A percentile compares a stretch with the other conserved stretches of the same genome.
Evolutionary conservation across 345 rosid genomes (phyloP).

Genomic region (Gynandropsis gynandra): DNA sequence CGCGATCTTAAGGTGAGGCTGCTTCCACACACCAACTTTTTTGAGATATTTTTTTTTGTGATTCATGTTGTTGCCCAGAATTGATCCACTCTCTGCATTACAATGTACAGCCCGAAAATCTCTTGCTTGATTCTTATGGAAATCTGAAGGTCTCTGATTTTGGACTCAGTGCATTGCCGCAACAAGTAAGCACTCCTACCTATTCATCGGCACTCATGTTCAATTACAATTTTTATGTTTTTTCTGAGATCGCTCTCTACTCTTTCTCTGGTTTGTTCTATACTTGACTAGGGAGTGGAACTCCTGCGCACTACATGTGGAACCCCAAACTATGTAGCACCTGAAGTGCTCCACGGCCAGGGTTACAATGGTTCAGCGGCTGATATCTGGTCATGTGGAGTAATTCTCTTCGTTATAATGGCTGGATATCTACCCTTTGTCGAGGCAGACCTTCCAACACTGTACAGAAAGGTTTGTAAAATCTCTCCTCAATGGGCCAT

Average conservation of each 20-base stretch:
- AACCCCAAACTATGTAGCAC: slow-evolving; percentile 97
- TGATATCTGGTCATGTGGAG: slow-evolving; percentile 96
- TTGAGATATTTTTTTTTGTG: slow-evolving; percentile 9
- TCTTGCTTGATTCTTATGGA: slow-evolving; percentile 65
- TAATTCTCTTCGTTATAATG: slow-evolving; percentile 74
- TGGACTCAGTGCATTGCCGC: slow-evolving; percentile 93
- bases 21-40: not conserved
- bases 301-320: slow-evolving; percentile 93
- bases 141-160: slow-evolving; percentile 92
- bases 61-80: slow-evolving; percentile 17
- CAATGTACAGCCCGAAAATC: slow-evolving; percentile 73
- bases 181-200: slow-evolving; percentile 61
- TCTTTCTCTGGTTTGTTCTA: slow-evolving; percentile 24
- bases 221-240: not conserved
- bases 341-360: slow-evolving; percentile 60
- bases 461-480: slow-evolving; percentile 58
- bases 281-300: slow-evolving; percentile 66
- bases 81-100: not conserved
- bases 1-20: slow-evolving; percentile 76
- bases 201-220: not conserved
- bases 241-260: slow-evolving; percentile 1
- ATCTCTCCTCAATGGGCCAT: not conserved
- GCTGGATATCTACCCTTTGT: slow-evolving; percentile 87
- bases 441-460: slow-evolving; percentile 65
- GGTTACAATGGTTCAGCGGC: slow-evolving; percentile 94